Percentiles rank a stretch among this genome's conserved stretches.
phyloP scores from a whole-genome alignment of 176 grass and related monocot species.

The Triticum urartu region DNA sequence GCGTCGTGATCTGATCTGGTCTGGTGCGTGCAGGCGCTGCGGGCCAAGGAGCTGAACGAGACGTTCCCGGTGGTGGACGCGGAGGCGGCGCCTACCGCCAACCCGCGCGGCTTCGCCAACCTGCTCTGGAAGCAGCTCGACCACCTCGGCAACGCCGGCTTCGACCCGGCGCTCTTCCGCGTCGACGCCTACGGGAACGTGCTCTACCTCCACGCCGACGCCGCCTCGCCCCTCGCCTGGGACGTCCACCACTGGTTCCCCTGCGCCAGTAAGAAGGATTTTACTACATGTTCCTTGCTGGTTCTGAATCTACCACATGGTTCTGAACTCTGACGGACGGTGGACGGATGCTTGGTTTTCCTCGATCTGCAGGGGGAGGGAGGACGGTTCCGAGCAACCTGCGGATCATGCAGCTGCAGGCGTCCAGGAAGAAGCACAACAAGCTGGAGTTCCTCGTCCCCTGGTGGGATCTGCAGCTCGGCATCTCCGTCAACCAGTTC shows the following conservation, averaged over 20 bases:
- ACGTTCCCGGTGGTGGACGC: conserved; percentile 76
- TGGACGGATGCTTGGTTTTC: not conserved
- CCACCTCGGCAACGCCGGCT: conserved; percentile 95
- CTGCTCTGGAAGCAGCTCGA: conserved; percentile 99
- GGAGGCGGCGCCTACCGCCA: conserved; percentile 61
- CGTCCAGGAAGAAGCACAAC: conserved; percentile 69
- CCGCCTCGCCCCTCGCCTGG: conserved; percentile 81
- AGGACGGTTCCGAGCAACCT: conserved; percentile 86
- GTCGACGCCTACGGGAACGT: conserved; percentile 89
- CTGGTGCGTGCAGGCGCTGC: conserved; percentile 44
- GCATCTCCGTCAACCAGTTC: conserved; percentile 89
- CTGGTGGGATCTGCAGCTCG: conserved; percentile 98
- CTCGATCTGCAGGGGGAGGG: conserved; percentile 55
- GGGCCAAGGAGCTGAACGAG: conserved; percentile 74
- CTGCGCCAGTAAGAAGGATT: conserved; percentile 45
- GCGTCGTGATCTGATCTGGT: not conserved
- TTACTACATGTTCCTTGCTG: too few relatives aligned
- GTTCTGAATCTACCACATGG: too few relatives aligned
- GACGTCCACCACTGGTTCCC: conserved; percentile 94
- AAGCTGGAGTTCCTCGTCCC: conserved; percentile 87
- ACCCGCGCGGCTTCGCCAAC: conserved; percentile 79
- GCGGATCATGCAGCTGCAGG: conserved; percentile 78
- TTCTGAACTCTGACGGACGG: not conserved
- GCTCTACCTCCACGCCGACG: conserved; percentile 84
- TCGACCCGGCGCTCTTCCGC: conserved; percentile 88